These are phyloP conservation scores for Lyophyllum semitale DNA, from an alignment of 768 basidiomycete genomes.

Conservation along the genomic window DNA sequence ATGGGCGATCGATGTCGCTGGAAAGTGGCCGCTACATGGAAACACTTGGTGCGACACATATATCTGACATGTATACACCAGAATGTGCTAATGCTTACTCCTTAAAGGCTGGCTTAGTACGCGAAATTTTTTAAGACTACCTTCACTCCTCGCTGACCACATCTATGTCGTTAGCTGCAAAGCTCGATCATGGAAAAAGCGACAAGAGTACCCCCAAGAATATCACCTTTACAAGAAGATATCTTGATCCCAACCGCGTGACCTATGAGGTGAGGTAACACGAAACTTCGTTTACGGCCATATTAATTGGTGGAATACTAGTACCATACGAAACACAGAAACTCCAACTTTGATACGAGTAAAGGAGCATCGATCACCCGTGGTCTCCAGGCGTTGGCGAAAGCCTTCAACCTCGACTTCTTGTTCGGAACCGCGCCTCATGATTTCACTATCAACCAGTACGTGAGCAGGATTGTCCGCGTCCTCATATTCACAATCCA, in stretches of 20 bases:
- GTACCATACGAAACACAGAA: constrained; percentile 66
- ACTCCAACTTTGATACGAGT: constrained; percentile 61
- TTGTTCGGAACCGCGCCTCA: constrained; percentile 75
- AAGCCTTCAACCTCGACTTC: constrained; percentile 61
- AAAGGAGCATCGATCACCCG: constrained; percentile 53
- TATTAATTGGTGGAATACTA: constrained; percentile 23
- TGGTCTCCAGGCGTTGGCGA: constrained; percentile 54
- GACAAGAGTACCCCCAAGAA: constrained; percentile 36
- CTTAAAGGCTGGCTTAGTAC: constrained; percentile 63
- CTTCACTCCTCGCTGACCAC: not conserved
- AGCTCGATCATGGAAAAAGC: constrained; percentile 30
- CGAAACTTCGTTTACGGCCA: not conserved
- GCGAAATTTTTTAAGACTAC: constrained; percentile 10
- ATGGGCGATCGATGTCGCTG: constrained; percentile 75
- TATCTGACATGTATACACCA: not conserved
- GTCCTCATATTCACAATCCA: not conserved
- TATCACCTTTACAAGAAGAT: constrained; percentile 67
- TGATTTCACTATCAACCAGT: constrained; percentile 71
- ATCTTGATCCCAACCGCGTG: constrained; percentile 79
- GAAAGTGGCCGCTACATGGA: constrained; percentile 93
- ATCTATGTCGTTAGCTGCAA: constrained; percentile 37
- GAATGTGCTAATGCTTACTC: not conserved
- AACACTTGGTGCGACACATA: constrained; percentile 66
- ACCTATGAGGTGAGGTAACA: constrained; percentile 60
- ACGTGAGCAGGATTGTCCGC: constrained; percentile 15